These are phyloP conservation scores for Phytophthora pluvialis DNA, from an alignment of 352 stramenopile genomes.

Conservation along the genomic window DNA sequence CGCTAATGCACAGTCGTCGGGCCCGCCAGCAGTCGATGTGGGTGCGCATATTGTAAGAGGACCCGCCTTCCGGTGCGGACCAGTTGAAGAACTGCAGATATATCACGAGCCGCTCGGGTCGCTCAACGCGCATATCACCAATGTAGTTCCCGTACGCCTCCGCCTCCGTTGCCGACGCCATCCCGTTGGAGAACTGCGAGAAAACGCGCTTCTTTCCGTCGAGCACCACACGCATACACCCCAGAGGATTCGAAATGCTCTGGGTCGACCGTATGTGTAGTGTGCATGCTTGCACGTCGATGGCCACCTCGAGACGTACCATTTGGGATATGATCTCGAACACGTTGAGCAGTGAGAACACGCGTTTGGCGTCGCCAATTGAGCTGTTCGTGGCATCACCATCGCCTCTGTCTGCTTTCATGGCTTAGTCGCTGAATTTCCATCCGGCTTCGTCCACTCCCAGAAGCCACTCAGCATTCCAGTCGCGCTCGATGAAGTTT, in stretches of 20 bases:
- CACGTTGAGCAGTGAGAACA: slow-evolving; percentile 44
- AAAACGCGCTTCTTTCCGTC: slow-evolving; percentile 64
- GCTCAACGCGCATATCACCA: slow-evolving; percentile 49
- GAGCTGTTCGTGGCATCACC: no score
- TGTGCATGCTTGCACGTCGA: slow-evolving; percentile 38
- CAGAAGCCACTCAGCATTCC: slow-evolving; percentile 60
- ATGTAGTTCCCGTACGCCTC: slow-evolving; percentile 61
- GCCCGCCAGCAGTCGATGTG: slow-evolving; percentile 54
- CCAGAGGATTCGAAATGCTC: slow-evolving; percentile 22
- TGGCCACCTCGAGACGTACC: slow-evolving; percentile 38
- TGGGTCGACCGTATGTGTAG: slow-evolving; percentile 42
- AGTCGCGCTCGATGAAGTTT: slow-evolving; percentile 44
- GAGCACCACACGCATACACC: slow-evolving; percentile 50
- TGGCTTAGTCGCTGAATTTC: slow-evolving; percentile 36
- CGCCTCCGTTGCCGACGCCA: slow-evolving; percentile 25
- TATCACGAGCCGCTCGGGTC: slow-evolving; percentile 43
- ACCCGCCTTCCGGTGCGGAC: slow-evolving; percentile 23
- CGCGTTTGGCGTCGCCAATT: no score
- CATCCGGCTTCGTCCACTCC: slow-evolving; percentile 56
- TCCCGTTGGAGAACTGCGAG: slow-evolving; percentile 53
- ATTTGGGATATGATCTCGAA: slow-evolving; percentile 54
- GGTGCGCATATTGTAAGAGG: slow-evolving; percentile 48
- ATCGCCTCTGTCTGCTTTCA: no score
- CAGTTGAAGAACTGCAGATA: slow-evolving; percentile 56
- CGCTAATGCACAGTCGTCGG: slow-evolving; percentile 52